phyloP scores from a whole-genome alignment of 805 yeast genomes.

The Sungouiella blattae region DNA sequence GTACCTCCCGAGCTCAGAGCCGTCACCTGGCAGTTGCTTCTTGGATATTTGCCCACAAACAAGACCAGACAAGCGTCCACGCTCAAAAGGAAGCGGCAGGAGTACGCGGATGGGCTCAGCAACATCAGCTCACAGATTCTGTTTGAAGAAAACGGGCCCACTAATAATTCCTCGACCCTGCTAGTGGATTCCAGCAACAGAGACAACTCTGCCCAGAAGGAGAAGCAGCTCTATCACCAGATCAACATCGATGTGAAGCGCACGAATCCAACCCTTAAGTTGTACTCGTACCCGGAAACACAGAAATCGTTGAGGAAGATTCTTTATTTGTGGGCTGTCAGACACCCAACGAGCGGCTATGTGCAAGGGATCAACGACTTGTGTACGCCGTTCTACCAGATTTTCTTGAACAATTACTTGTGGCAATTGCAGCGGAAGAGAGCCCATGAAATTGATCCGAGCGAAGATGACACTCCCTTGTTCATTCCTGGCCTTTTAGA shows the following conservation, averaged over 20 bases:
- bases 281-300: conserved; percentile 66
- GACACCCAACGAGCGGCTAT: conserved; percentile 97
- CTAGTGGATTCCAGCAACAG: conserved; percentile 13
- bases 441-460: conserved; percentile 8
- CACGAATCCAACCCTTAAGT: conserved; percentile 79
- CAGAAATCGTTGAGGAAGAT: conserved; percentile 79
- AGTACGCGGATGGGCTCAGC: conserved; percentile 71
- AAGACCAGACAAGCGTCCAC: conserved; percentile 68
- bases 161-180: conserved; percentile 11
- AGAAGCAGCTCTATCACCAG: conserved; percentile 89
- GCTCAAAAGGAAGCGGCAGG: conserved; percentile 76
- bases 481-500: conserved; percentile 38
- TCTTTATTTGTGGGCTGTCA: conserved; percentile 87
- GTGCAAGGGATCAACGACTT: conserved; percentile 97
- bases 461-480: conserved; percentile 19
- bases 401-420: conserved; percentile 67
- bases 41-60: conserved; percentile 90
- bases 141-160: conserved; percentile 22
- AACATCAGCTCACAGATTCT: conserved; percentile 48
- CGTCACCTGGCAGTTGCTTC: conserved; percentile 79
- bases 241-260: conserved; percentile 92
- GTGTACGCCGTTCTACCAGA: conserved; percentile 88
- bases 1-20: conserved; percentile 80
- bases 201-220: conserved; percentile 42
- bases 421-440: conserved; percentile 36